phyloP scores from a whole-genome alignment of 2,329 filamentous ascomycete genomes.

The Cladosporium colombiae region DNA sequence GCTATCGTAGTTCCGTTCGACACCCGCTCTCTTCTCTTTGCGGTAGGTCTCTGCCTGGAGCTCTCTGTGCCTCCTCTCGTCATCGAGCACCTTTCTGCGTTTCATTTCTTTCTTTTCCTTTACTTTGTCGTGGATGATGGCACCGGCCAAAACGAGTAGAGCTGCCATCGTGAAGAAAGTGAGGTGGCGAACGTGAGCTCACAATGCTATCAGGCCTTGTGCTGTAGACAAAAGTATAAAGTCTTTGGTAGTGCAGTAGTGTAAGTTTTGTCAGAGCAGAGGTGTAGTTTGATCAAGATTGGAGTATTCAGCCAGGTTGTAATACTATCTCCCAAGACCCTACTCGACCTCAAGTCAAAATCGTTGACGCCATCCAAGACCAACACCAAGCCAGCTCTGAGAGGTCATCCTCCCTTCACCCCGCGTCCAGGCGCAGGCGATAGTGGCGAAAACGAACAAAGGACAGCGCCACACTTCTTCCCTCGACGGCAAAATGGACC shows the following conservation, averaged over 20 bases:
- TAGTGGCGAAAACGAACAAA: neutral
- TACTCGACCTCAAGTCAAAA: neutral
- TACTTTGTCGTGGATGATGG: slow-evolving; percentile 28
- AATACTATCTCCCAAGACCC: neutral
- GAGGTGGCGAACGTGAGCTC: neutral
- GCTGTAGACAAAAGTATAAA: neutral
- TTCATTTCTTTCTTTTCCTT: slow-evolving; percentile 29
- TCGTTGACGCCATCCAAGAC: slow-evolving; percentile 20
- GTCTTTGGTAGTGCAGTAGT: neutral
- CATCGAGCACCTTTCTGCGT: slow-evolving; percentile 9
- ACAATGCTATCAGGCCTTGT: neutral
- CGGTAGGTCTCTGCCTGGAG: neutral
- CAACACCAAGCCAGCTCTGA: neutral
- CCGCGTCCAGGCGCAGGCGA: slow-evolving; percentile 1
- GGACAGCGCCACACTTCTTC: neutral
- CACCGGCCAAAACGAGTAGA: slow-evolving; percentile 28
- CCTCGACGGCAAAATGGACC: neutral
- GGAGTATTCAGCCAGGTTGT: neutral
- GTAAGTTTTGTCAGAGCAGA: neutral
- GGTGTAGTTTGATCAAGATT: neutral
- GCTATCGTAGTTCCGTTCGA: slow-evolving; percentile 11
- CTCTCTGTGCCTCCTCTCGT: slow-evolving; percentile 1
- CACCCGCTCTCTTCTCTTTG: slow-evolving; percentile 1
- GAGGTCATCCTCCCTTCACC: neutral
- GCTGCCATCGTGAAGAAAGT: slow-evolving; percentile 27